phyloP scores from a whole-genome alignment of 2,329 filamentous ascomycete species.

The Hirsutella thompsonii region DNA sequence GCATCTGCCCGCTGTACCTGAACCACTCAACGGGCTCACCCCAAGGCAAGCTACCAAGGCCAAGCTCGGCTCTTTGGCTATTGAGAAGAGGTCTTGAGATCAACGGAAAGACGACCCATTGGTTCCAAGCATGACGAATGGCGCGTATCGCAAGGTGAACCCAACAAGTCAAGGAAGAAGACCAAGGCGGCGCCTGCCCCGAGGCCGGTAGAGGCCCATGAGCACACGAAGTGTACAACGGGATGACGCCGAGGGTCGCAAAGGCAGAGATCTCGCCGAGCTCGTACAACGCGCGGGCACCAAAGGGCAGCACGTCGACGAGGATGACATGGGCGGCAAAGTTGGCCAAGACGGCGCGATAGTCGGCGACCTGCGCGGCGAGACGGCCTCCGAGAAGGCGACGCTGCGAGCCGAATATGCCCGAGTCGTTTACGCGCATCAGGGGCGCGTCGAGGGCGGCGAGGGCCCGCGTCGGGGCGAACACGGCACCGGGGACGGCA shows the following conservation, averaged over 20 bases:
- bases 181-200: conserved; percentile 16
- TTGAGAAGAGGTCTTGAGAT: conserved; percentile 17
- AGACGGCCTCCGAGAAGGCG: conserved; percentile 14
- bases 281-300: conserved; percentile 21
- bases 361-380: conserved; percentile 21
- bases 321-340: conserved; percentile 20
- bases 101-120: not conserved
- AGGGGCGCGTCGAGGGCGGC: conserved; percentile 18
- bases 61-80: conserved; percentile 15
- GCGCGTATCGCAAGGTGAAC: conserved; percentile 8
- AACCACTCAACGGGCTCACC: conserved; percentile 18
- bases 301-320: conserved; percentile 24
- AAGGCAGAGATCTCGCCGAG: conserved; percentile 20
- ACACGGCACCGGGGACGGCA: conserved; percentile 19
- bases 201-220: conserved; percentile 17
- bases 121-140: not conserved
- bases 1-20: conserved; percentile 22
- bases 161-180: conserved; percentile 2
- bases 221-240: conserved; percentile 19
- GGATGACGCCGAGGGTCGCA: conserved; percentile 25
- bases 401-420: conserved; percentile 17
- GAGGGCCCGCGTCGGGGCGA: conserved; percentile 17
- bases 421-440: conserved; percentile 13
- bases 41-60: conserved; percentile 13
- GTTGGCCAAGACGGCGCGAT: conserved; percentile 15